Evolutionary conservation across 495 filamentous ascomycete genomes (phyloP).

Genomic region (Aspergillus taichungensis): DNA sequence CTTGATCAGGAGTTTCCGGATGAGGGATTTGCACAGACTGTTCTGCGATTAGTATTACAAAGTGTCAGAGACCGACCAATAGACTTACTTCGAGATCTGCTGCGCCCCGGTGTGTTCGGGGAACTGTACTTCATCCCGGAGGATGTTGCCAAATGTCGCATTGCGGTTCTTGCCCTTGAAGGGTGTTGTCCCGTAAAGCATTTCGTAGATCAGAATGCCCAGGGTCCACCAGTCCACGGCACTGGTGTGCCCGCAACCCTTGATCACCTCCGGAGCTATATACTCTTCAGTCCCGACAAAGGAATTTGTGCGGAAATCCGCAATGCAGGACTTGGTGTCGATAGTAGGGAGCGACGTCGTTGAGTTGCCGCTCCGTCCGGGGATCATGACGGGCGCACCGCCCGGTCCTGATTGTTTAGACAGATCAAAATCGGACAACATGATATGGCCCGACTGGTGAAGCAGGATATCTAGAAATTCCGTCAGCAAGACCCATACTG

Average conservation of each 20-base stretch:
- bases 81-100: constrained; percentile 78
- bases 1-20: constrained; percentile 95
- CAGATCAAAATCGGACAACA: constrained; percentile 98
- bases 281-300: constrained; percentile 99
- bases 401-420: constrained; percentile 96
- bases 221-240: constrained; percentile 99
- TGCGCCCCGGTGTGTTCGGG: constrained; percentile 79
- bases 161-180: constrained; percentile 99
- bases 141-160: constrained; percentile 94
- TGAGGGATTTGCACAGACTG: constrained; percentile 91
- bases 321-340: constrained; percentile 96
- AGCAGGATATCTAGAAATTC: constrained; percentile 73
- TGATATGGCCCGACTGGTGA: constrained; percentile 97
- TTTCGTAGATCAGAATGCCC: constrained; percentile 94
- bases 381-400: constrained; percentile 94
- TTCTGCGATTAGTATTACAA: constrained; percentile 1
- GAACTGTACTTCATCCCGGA: constrained; percentile 90
- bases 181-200: constrained; percentile 97
- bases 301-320: constrained; percentile 95
- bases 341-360: constrained; percentile 81
- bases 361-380: constrained; percentile 74
- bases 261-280: constrained; percentile 97
- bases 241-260: constrained; percentile 95
- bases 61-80: not conserved
- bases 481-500: constrained; percentile 3